These are phyloP conservation scores for Cystoisospora suis DNA, from an alignment of 169 alveolate species.

Conservation along the genomic window DNA sequence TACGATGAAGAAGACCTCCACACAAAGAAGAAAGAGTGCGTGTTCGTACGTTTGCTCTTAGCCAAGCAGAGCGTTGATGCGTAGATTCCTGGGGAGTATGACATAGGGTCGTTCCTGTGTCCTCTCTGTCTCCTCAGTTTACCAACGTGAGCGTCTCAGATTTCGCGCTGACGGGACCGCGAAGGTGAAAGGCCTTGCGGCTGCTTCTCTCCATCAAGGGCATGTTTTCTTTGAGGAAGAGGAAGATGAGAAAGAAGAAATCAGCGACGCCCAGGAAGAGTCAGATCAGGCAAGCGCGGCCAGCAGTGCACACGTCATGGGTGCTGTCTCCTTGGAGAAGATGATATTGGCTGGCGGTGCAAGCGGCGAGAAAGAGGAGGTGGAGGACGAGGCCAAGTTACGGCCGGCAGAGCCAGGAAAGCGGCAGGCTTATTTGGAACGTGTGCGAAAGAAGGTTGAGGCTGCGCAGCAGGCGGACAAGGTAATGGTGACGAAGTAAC, in stretches of 20 bases:
- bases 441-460: conserved; percentile 30
- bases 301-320: conserved; percentile 32
- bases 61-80: too few relatives aligned
- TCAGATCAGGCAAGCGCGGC: not conserved
- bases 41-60: too few relatives aligned
- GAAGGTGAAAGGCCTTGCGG: conserved; percentile 63
- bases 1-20: too few relatives aligned
- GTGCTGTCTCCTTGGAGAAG: not conserved
- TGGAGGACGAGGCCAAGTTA: not conserved
- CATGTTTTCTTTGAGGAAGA: conserved; percentile 39
- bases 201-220: conserved; percentile 15
- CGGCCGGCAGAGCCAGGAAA: not conserved
- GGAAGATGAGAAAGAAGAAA: conserved; percentile 24
- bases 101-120: too few relatives aligned
- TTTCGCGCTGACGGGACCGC: conserved; percentile 67
- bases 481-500: not conserved
- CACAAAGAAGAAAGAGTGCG: too few relatives aligned
- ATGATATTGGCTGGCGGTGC: not conserved
- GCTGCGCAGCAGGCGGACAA: conserved; percentile 46
- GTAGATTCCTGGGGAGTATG: too few relatives aligned
- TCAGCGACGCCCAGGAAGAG: not conserved
- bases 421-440: conserved; percentile 46
- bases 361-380: not conserved
- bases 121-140: conserved; percentile 1
- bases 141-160: conserved; percentile 46